Evolutionary conservation across 805 yeast genomes (phyloP).

Genomic region (Ogataea nonfermentans): DNA sequence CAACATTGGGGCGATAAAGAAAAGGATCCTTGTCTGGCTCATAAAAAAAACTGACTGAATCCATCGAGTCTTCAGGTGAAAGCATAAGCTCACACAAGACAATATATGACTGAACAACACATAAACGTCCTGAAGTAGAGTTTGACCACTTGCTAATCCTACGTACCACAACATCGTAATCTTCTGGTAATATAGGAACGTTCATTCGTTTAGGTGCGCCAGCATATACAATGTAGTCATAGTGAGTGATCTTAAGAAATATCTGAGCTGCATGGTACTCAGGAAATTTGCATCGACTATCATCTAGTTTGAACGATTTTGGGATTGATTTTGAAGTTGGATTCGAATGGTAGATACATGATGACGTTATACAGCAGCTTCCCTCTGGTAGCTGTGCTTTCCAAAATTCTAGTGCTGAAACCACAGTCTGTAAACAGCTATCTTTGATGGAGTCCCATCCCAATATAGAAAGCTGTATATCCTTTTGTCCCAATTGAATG

Average conservation of each 20-base stretch:
- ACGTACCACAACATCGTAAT: conserved; percentile 46
- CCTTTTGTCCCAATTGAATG: conserved; percentile 58
- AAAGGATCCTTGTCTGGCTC: conserved; percentile 36
- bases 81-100: conserved; percentile 56
- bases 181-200: conserved; percentile 51
- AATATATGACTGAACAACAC: conserved; percentile 54
- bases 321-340: conserved; percentile 8
- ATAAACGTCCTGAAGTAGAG: conserved; percentile 42
- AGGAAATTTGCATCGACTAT: conserved; percentile 52
- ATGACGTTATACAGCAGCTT: conserved; percentile 20
- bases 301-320: conserved; percentile 17
- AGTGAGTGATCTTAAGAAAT: conserved; percentile 59
- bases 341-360: conserved; percentile 17
- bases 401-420: conserved; percentile 66
- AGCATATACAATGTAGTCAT: conserved; percentile 71
- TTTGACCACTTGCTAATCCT: conserved; percentile 50
- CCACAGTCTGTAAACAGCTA: conserved; percentile 63
- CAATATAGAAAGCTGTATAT: conserved; percentile 42
- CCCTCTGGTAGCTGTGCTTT: conserved; percentile 36
- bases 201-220: conserved; percentile 78
- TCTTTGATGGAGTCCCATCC: conserved; percentile 36
- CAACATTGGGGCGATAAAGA: conserved; percentile 36
- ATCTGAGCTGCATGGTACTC: conserved; percentile 70
- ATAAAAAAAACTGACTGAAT: conserved; percentile 29
- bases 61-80: conserved; percentile 29